Percentiles rank a stretch among this genome's conserved stretches.
These are phyloP conservation scores for Coffea humblotiana DNA, from an alignment of 305 asterid genomes.

Conservation along the genomic window DNA sequence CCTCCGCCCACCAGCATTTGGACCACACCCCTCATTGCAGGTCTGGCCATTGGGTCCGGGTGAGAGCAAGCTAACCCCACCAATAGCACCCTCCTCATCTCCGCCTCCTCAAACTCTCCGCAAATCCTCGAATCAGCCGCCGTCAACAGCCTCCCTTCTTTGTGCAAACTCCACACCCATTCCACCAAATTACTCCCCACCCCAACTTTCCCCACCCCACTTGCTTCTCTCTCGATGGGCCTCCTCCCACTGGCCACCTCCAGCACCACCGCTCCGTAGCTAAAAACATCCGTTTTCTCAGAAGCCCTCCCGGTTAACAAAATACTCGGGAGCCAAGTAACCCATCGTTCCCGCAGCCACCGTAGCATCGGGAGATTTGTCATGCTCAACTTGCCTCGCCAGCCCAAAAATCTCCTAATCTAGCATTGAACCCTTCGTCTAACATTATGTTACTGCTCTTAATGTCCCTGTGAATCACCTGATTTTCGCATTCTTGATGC, in stretches of 20 bases:
- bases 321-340: constrained; percentile 83
- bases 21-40: constrained; percentile 72
- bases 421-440: constrained; percentile 77
- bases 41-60: constrained; percentile 77
- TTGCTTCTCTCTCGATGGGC: constrained; percentile 64
- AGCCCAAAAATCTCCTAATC: constrained; percentile 89
- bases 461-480: constrained; percentile 81
- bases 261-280: constrained; percentile 79
- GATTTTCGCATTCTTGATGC: constrained; percentile 91
- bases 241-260: constrained; percentile 91
- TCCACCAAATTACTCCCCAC: constrained; percentile 59
- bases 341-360: constrained; percentile 98
- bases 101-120: constrained; percentile 51
- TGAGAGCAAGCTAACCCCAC: constrained; percentile 79
- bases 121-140: constrained; percentile 57
- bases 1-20: constrained; percentile 86
- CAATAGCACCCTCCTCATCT: constrained; percentile 56
- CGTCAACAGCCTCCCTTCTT: constrained; percentile 50
- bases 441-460: constrained; percentile 89
- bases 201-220: constrained; percentile 35
- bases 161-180: constrained; percentile 80
- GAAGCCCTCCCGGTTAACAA: constrained; percentile 79
- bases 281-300: constrained; percentile 73
- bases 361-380: constrained; percentile 82
- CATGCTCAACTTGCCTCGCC: constrained; percentile 78